phyloP scores from a whole-genome alignment of 179 eudicot species.

The Carnegiea gigantea region DNA sequence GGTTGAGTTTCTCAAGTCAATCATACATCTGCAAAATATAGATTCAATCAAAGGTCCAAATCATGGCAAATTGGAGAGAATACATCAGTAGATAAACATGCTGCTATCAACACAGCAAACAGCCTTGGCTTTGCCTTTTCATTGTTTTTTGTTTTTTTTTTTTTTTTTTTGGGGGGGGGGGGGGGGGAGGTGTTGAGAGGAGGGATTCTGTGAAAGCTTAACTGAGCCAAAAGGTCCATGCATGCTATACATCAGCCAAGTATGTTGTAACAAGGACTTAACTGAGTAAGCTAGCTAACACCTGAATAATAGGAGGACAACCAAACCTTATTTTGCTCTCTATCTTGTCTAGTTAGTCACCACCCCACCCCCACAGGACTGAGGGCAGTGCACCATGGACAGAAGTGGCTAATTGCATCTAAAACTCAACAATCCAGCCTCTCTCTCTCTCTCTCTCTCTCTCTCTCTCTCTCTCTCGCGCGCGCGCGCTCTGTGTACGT shows the following conservation, averaged over 20 bases:
- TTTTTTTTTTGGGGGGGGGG: too few species aligned
- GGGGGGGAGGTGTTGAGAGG: neutral
- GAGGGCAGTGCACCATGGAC: too few species aligned
- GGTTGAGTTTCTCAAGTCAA: neutral
- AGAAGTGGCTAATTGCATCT: too few species aligned
- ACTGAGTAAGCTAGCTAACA: neutral
- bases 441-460: too few species aligned
- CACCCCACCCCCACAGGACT: too few species aligned
- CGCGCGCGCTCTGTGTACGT: too few species aligned
- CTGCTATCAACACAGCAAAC: neutral
- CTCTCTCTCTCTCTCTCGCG: too few species aligned
- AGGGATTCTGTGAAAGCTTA: neutral
- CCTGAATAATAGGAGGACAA: neutral
- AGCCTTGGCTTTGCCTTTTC: neutral
- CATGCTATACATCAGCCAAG: too few species aligned
- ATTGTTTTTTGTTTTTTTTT: too few species aligned
- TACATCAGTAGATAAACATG: neutral
- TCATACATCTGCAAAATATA: constrained; percentile 31
- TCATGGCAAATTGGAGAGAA: neutral
- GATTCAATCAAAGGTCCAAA: neutral
- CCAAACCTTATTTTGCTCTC: neutral
- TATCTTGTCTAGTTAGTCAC: too few species aligned
- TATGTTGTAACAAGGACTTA: neutral
- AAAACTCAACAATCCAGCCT: too few species aligned
- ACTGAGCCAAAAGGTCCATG: too few species aligned